Base-by-base conservation (phyloP, 2,329 filamentous ascomycete genomes). In the Kalmusia sp. region DNA sequence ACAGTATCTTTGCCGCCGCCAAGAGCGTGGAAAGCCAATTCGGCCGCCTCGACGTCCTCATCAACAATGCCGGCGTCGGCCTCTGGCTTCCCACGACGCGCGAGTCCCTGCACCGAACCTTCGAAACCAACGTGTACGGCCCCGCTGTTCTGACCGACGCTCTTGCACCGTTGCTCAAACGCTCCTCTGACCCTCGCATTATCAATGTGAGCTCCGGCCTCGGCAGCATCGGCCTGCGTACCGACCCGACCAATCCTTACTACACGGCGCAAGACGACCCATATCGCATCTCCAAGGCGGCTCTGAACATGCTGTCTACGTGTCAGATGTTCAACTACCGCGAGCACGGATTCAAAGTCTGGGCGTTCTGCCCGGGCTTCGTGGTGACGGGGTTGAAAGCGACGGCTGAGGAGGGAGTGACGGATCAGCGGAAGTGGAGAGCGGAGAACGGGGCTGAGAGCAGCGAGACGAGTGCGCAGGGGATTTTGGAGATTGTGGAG, bases 1-100 rank as follows among this genome's bases (percentile, higher is more conserved):
- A 70, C 4, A 76, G 77, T 31, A 78, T 82, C 58, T 53, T 57
- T 5, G 54, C 63, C 3, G 77, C 77, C 6, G 75, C 70, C 6
- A 51, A 63, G 4, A 49, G 55, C 1, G 70, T 71, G n/a, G 22
- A 57, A 7, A 17, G 44, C 4, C 49, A 59, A 11, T 63, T 75
- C 59, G 75, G 75, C 14, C 71, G 62, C 31, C 64, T 77, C 22
- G 71, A 76, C 48, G 58, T 71, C 4, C 64, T 77, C 1, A 64
- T 77, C 54, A 77, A 77, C 65, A 76, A 77, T 38, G 75, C 74
- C 5, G 75, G 58, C 19, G 61, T 74, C 24, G 64, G 61, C 0
- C 11, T 58, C 1, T 57, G 62, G 21, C 37, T 54, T 0, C 55
- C 58, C 2, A 59, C 62, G 1, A 56, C 71, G 1, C 64, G 67